phyloP scores from a whole-genome alignment of 78 protist species.

The Speleostelium caveatum region DNA sequence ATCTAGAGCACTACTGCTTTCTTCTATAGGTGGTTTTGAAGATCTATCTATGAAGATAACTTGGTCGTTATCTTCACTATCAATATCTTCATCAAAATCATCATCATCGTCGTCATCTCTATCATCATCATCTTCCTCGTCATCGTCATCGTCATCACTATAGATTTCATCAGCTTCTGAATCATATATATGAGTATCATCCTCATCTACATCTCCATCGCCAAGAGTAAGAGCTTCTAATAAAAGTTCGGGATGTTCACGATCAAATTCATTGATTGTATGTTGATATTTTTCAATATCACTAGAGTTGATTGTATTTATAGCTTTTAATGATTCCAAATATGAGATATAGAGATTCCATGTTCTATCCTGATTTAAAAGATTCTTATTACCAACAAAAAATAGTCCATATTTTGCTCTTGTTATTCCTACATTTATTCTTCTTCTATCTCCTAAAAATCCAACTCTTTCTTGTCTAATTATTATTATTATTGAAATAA shows the following conservation, averaged over 20 bases:
- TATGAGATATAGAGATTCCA: constrained; percentile 4
- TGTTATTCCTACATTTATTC: constrained; percentile 93
- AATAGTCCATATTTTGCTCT: constrained; percentile 83
- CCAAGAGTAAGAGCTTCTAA: not conserved
- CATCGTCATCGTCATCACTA: not conserved
- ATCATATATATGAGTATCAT: not conserved
- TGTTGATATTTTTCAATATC: not conserved
- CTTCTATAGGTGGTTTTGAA: too few relatives aligned
- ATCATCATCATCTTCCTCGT: not conserved
- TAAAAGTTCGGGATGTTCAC: not conserved
- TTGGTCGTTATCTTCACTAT: not conserved
- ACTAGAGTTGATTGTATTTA: constrained; percentile 4
- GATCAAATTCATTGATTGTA: not conserved
- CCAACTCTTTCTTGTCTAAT: constrained; percentile 90
- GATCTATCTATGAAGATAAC: not conserved
- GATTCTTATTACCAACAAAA: constrained; percentile 73
- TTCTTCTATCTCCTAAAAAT: constrained; percentile 88
- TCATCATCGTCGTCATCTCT: not conserved
- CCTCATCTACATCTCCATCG: not conserved
- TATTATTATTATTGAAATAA: too few relatives aligned
- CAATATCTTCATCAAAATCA: not conserved
- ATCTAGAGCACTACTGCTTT: too few relatives aligned
- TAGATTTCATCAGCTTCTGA: not conserved
- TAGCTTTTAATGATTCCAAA: not conserved
- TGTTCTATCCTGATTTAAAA: too few relatives aligned